phyloP scores from a whole-genome alignment of 2,329 filamentous ascomycete genomes.

The Coniochaeta pulveracea region DNA sequence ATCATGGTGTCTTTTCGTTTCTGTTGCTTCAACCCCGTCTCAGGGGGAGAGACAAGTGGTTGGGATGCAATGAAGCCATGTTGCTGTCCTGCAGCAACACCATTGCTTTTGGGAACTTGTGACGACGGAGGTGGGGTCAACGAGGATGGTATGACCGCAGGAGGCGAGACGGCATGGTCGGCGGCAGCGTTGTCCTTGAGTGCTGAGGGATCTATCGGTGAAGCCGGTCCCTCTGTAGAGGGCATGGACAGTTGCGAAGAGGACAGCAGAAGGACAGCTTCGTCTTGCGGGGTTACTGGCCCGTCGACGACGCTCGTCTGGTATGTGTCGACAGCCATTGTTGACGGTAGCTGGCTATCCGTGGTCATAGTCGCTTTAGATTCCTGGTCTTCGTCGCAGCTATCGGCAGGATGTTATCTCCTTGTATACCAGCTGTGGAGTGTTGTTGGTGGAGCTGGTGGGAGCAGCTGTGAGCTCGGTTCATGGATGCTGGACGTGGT shows the following conservation, averaged over 20 bases:
- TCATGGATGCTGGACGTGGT: no score
- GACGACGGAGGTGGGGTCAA: conserved; percentile 47
- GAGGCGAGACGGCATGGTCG: conserved; percentile 30
- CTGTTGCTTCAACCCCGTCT: conserved; percentile 27
- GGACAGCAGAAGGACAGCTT: conserved; percentile 14
- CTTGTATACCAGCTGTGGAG: no score
- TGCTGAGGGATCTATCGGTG: conserved; percentile 34
- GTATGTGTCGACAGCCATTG: not conserved
- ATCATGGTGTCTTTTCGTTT: conserved; percentile 13
- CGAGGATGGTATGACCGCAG: conserved; percentile 42
- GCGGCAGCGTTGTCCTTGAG: conserved; percentile 38
- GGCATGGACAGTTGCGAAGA: conserved; percentile 43
- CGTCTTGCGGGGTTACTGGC: conserved; percentile 21
- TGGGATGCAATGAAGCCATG: conserved; percentile 27
- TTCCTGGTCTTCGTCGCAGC: no score
- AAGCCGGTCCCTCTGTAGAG: conserved; percentile 43
- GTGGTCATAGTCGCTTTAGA: no score
- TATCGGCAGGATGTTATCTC: no score
- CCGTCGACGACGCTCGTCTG: conserved; percentile 14
- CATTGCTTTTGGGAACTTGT: conserved; percentile 26
- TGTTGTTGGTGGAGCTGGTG: no score
- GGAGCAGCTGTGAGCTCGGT: no score
- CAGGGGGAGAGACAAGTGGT: conserved; percentile 41
- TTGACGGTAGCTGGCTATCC: no score
- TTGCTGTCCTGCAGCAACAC: conserved; percentile 14